These are phyloP conservation scores for Sparassis latifolia DNA, from an alignment of 1,284 basidiomycete species.

Conservation along the genomic window DNA sequence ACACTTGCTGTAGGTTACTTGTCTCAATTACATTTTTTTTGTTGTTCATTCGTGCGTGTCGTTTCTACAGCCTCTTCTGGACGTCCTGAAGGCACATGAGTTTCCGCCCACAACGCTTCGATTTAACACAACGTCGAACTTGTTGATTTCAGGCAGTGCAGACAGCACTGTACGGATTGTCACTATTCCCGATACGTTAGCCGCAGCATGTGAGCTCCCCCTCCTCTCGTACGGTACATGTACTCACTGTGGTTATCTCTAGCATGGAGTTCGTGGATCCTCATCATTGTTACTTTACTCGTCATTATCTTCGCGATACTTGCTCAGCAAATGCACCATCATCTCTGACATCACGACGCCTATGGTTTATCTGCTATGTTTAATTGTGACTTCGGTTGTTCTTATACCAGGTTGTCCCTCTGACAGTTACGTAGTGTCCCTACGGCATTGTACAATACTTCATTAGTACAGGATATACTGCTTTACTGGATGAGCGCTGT, in stretches of 20 bases:
- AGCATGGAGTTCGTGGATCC: constrained; percentile 29
- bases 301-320: constrained; percentile 29
- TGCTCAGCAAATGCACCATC: constrained; percentile 24
- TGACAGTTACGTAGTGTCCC: too few relatives aligned
- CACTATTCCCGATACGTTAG: constrained; percentile 56
- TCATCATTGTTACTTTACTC: constrained; percentile 29
- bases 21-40: background rate
- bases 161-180: constrained; percentile 87
- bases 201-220: constrained; percentile 45
- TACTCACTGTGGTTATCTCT: constrained; percentile 2
- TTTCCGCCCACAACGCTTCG: constrained; percentile 88
- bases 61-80: constrained; percentile 67
- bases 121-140: constrained; percentile 77
- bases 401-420: too few relatives aligned
- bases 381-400: background rate
- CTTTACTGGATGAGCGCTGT: too few relatives aligned
- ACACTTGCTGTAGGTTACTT: constrained; percentile 64
- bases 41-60: background rate
- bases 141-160: constrained; percentile 90
- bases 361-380: background rate
- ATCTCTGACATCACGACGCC: background rate
- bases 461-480: too few relatives aligned
- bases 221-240: background rate
- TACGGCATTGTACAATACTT: too few relatives aligned
- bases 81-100: constrained; percentile 90